Evolutionary conservation across 495 filamentous ascomycete species (phyloP).

Genomic region (Penicillium steckii): DNA sequence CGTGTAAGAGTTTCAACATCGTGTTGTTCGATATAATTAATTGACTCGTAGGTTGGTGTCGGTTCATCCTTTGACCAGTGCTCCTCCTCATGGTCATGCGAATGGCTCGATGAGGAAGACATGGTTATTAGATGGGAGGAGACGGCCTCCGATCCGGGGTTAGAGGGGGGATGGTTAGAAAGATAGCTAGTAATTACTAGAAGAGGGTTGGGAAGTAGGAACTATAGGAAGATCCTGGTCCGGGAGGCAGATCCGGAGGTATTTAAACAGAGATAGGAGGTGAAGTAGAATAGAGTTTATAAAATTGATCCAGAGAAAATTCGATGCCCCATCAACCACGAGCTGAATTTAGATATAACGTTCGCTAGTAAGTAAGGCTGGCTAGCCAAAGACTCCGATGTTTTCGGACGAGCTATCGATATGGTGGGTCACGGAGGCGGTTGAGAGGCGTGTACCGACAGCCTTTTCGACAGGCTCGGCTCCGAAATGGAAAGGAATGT

Average conservation of each 20-base stretch:
- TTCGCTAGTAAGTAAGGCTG: background rate
- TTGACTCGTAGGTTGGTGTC: constrained; percentile 9
- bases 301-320: background rate
- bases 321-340: background rate
- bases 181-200: background rate
- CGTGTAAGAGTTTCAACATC: constrained; percentile 26
- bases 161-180: background rate
- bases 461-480: background rate
- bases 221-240: background rate
- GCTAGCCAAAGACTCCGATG: background rate
- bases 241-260: background rate
- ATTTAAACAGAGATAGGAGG: background rate
- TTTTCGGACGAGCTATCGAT: constrained; percentile 8
- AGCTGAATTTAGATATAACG: constrained; percentile 1
- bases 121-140: constrained; percentile 2
- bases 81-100: background rate
- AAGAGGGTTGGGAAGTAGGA: background rate
- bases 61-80: background rate
- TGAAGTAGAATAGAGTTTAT: background rate
- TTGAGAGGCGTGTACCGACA: background rate
- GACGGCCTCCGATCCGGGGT: background rate
- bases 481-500: background rate
- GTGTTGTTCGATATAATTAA: constrained; percentile 12
- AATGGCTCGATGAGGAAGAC: constrained; percentile 5
- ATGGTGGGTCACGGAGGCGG: constrained; percentile 9